Conservation (phyloP, 2,329 filamentous ascomycete species). For the Harringtonia lauricola region DNA sequence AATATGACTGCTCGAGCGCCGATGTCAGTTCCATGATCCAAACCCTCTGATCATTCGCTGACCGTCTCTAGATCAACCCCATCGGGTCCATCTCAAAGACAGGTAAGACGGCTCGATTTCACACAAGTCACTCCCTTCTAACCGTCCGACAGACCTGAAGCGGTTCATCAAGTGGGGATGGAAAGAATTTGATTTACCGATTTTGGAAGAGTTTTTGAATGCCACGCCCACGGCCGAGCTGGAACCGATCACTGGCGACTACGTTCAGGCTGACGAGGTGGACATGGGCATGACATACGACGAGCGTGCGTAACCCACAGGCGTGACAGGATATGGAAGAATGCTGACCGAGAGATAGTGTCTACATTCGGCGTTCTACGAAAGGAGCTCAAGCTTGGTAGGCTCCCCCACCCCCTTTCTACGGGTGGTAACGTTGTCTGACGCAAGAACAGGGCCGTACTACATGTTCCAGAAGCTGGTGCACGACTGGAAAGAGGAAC, state of each 20-base stretch:
- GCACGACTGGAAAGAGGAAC: constrained; percentile 30
- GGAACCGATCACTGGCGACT: constrained; percentile 52
- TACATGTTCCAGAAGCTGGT: constrained; percentile 34
- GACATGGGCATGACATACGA: constrained; percentile 44
- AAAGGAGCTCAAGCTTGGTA: constrained; percentile 34
- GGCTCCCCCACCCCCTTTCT: too few species aligned
- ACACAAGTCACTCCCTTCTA: background rate
- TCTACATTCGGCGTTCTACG: constrained; percentile 23
- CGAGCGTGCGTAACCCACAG: constrained; percentile 25
- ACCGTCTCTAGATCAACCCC: constrained; percentile 36
- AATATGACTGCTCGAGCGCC: constrained; percentile 46
- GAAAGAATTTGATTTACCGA: constrained; percentile 47
- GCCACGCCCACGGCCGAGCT: constrained; percentile 52
- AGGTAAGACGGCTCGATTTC: background rate
- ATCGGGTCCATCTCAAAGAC: constrained; percentile 49
- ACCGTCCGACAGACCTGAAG: constrained; percentile 47
- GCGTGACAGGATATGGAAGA: too few species aligned
- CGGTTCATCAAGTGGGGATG: constrained; percentile 58
- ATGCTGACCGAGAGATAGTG: constrained; percentile 8
- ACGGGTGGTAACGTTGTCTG: too few species aligned
- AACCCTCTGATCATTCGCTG: background rate
- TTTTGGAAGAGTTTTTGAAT: constrained; percentile 54
- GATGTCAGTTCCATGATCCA: background rate
- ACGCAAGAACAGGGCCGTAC: constrained; percentile 20
- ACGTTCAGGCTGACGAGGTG: constrained; percentile 37